phyloP scores from a whole-genome alignment of 2,329 filamentous ascomycete species.

The Tolypocladium guangdongense region DNA sequence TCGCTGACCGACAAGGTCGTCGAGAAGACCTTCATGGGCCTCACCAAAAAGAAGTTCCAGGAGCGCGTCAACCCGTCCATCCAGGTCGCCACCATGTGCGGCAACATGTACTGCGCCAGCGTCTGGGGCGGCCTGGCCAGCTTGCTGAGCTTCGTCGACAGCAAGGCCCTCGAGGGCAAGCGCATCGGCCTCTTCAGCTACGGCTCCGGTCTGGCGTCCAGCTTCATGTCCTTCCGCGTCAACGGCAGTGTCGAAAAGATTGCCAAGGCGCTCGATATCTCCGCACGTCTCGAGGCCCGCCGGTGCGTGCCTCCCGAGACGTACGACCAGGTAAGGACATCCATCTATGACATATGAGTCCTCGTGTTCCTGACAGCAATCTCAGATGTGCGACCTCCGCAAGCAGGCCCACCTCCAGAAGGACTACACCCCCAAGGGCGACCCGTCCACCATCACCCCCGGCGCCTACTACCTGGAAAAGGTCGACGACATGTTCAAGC shows the following conservation, averaged over 20 bases:
- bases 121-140: constrained; percentile 68
- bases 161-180: constrained; percentile 57
- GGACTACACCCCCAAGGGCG: constrained; percentile 60
- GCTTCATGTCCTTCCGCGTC: constrained; percentile 64
- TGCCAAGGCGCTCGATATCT: constrained; percentile 56
- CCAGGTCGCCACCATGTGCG: constrained; percentile 67
- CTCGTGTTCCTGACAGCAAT: constrained; percentile 10
- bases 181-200: constrained; percentile 69
- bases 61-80: constrained; percentile 65
- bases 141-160: constrained; percentile 53
- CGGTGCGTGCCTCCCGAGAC: constrained; percentile 57
- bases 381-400: constrained; percentile 65
- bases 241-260: constrained; percentile 60
- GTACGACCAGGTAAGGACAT: constrained; percentile 52
- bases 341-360: background rate
- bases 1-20: constrained; percentile 72
- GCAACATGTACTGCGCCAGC: constrained; percentile 58
- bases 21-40: constrained; percentile 76
- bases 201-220: constrained; percentile 62
- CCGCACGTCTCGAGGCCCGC: constrained; percentile 55
- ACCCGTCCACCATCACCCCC: constrained; percentile 50
- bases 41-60: constrained; percentile 75
- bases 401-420: constrained; percentile 79
- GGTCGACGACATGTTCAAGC: constrained; percentile 79
- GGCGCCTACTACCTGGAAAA: constrained; percentile 71